These are phyloP conservation scores for Austropuccinia psidii DNA, from an alignment of 1,284 basidiomycete genomes.

Conservation along the genomic window DNA sequence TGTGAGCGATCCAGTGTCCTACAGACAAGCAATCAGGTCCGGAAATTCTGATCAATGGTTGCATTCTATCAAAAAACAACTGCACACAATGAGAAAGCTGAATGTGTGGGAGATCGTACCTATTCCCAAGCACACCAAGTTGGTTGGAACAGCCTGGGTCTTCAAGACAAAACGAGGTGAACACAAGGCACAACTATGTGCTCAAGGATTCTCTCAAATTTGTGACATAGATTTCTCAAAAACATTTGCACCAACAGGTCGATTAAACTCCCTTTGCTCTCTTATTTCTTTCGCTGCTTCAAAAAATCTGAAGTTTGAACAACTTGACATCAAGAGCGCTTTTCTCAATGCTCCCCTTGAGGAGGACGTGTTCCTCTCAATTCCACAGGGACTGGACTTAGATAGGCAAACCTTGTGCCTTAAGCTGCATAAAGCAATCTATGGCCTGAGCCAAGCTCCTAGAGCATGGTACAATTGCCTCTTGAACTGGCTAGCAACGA, in stretches of 20 bases:
- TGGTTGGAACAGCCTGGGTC: not conserved
- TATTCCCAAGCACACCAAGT: no score
- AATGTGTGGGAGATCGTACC: no score
- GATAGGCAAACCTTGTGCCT: not conserved
- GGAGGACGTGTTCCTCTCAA: not conserved
- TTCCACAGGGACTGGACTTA: not conserved
- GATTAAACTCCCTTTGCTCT: not conserved
- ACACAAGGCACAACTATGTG: not conserved
- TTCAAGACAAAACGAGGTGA: not conserved
- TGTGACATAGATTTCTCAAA: not conserved
- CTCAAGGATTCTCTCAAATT: not conserved
- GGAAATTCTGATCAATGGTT: no score
- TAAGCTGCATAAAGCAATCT: not conserved
- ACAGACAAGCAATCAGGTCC: no score
- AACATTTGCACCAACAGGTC: not conserved
- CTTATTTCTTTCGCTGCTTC: not conserved
- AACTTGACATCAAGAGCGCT: not conserved
- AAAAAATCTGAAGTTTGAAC: not conserved
- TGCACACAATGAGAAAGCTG: no score
- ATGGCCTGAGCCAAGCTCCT: constrained; percentile 4
- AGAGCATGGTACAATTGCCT: not conserved
- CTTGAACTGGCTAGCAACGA: not conserved
- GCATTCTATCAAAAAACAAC: no score
- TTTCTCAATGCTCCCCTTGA: not conserved
- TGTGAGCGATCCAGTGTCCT: no score